A percentile compares a stretch with the other conserved stretches of the same genome.
Conservation (phyloP, 2,329 filamentous ascomycete genomes). For the Cytospora piceae region DNA sequence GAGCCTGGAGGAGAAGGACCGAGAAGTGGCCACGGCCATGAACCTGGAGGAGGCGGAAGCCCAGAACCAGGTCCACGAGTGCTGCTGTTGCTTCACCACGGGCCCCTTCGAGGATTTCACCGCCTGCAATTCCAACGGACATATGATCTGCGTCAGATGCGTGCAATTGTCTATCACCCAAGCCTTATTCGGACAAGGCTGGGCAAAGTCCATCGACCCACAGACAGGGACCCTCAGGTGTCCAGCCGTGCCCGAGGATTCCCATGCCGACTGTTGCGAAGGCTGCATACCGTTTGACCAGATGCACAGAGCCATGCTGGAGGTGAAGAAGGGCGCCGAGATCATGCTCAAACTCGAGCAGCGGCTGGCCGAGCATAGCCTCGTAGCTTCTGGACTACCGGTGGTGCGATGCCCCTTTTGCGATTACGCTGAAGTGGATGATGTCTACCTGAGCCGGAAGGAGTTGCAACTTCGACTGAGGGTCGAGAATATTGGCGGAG, state of each 20-base stretch:
- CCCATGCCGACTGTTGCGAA: constrained; percentile 62
- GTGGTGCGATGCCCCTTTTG: constrained; percentile 90
- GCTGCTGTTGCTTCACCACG: constrained; percentile 76
- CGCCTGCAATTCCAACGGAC: constrained; percentile 68
- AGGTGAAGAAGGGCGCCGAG: constrained; percentile 71
- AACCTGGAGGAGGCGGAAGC: constrained; percentile 64
- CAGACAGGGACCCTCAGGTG: constrained; percentile 77
- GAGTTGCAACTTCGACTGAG: constrained; percentile 62
- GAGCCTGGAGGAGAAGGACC: constrained; percentile 56
- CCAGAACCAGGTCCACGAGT: constrained; percentile 65
- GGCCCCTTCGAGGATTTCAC: constrained; percentile 75
- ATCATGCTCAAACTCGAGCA: constrained; percentile 77
- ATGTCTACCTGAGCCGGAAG: constrained; percentile 65
- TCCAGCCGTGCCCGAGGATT: constrained; percentile 66
- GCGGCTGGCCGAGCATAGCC: constrained; percentile 74
- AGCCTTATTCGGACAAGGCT: constrained; percentile 90
- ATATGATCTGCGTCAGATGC: constrained; percentile 81
- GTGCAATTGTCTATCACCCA: constrained; percentile 82
- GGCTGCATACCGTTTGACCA: constrained; percentile 73
- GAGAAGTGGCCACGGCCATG: constrained; percentile 54
- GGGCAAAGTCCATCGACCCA: constrained; percentile 77
- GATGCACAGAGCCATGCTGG: constrained; percentile 72
- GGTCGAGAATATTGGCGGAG: constrained; percentile 51
- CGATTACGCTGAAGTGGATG: constrained; percentile 86
- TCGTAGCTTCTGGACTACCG: constrained; percentile 73